Evolutionary conservation across 148 eudicot genomes (phyloP), one percentile per base, ranked within the genome.

Genomic region (Rhododendron ovatum): DNA sequence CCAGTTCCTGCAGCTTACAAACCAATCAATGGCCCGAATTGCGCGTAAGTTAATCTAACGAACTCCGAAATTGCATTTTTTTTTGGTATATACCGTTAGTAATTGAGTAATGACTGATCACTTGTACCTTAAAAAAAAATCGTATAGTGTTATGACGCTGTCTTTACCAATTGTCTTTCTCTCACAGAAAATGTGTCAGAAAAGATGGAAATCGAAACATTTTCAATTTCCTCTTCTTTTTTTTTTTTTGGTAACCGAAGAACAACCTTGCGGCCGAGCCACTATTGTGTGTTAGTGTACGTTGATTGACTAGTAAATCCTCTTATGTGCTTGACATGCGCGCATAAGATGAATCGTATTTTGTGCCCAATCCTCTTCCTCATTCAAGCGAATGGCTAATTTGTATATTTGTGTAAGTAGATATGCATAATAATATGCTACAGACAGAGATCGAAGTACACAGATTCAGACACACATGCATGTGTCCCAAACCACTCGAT

Each of bases 21-120:
- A 88, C 90, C 89, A n/a, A 35, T 86, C 51, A 88, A 87, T 39
- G 90, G 90, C 7, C 94, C 94, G 2, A 87, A 81, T 79, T 92
- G 94, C 91, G 87, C 94, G 94, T 90, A 85, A 89, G 94, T 88
- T 69, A 9, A 8, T n/a, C 18, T 71, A 47, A 5, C 28, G 2
- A 53, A 37, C 11, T 37, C 45, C 39, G 17, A 7, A n/a, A 39
- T 85, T 43, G 2, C 14, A 0, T 14, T 63, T 63, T 0, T 22
- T 14, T 82, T n/a, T 2, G 28, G 7, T 5, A 47, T 47, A 47
- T 47, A 47, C 50, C 50, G 12, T 47, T 47, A 7, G 2, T 9
- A 8, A 47, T 47, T 47, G 50, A 8, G 50, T 47, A 47, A 3
- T 55, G 30, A n/a, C 3, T 2, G 3, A 2, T 63, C 30, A 63